phyloP scores from a whole-genome alignment of 1,284 basidiomycete species.

The Microbotryum scabiosae region DNA sequence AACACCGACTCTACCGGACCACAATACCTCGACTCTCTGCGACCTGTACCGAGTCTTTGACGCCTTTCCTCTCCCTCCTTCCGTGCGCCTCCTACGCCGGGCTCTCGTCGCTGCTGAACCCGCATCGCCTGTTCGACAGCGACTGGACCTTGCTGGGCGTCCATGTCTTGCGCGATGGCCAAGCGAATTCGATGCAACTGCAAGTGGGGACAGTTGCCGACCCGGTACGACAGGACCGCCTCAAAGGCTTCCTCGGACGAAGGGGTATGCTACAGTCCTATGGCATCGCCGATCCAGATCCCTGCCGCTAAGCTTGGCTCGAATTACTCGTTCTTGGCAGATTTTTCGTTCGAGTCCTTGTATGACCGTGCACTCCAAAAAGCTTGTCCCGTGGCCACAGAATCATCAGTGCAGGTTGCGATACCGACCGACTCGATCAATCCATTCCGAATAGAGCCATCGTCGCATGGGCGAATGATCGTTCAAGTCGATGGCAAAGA shows the following conservation, averaged over 20 bases:
- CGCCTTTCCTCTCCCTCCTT: slow-evolving; percentile 86
- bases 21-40: slow-evolving; percentile 61
- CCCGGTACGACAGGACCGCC: slow-evolving; percentile 53
- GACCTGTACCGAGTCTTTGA: slow-evolving; percentile 94
- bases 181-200: slow-evolving; percentile 51
- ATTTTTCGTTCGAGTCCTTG: slow-evolving; percentile 67
- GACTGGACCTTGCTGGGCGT: slow-evolving; percentile 82
- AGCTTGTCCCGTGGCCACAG: slow-evolving; percentile 50
- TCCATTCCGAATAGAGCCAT: slow-evolving; percentile 21
- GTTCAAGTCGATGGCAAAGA: not conserved
- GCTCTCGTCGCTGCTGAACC: slow-evolving; percentile 73
- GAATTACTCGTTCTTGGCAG: slow-evolving; percentile 41
- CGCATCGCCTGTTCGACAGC: slow-evolving; percentile 74
- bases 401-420: slow-evolving; percentile 41
- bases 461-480: not conserved
- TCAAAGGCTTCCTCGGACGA: slow-evolving; percentile 40
- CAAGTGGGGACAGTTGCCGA: slow-evolving; percentile 76
- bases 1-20: slow-evolving; percentile 51
- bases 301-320: not conserved
- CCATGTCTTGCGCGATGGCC: slow-evolving; percentile 46
- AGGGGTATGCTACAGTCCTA: slow-evolving; percentile 48
- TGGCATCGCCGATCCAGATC: too few relatives aligned
- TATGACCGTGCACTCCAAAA: slow-evolving; percentile 59
- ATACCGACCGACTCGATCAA: slow-evolving; percentile 19
- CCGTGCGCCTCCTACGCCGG: slow-evolving; percentile 90